phyloP scores from a whole-genome alignment of 495 filamentous ascomycete species.

The Penicillium longicatenatum region DNA sequence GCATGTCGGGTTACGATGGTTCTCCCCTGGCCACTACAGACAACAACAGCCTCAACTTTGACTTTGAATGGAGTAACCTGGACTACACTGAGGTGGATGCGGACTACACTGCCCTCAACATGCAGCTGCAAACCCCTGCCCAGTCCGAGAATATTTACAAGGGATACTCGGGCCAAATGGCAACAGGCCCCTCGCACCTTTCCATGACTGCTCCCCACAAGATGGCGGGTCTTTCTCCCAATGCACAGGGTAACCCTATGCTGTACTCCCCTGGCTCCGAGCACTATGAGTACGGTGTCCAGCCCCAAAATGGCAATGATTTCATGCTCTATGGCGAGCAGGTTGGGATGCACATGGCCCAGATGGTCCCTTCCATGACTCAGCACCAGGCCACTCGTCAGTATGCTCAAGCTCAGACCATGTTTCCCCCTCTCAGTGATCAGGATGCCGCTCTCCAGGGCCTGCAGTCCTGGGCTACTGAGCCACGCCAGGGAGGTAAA shows the following conservation, averaged over 20 bases:
- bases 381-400: slow-evolving; percentile 10
- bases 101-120: slow-evolving; percentile 38
- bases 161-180: slow-evolving; percentile 7
- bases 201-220: slow-evolving; percentile 2
- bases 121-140: slow-evolving; percentile 32
- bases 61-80: slow-evolving; percentile 41
- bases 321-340: slow-evolving; percentile 45
- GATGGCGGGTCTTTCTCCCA: slow-evolving; percentile 55
- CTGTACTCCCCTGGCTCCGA: slow-evolving; percentile 62
- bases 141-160: slow-evolving; percentile 23
- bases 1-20: slow-evolving; percentile 20
- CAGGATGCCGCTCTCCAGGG: slow-evolving; percentile 16
- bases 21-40: slow-evolving; percentile 32
- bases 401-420: slow-evolving; percentile 16
- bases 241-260: slow-evolving; percentile 63
- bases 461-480: slow-evolving; percentile 20
- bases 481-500: slow-evolving; percentile 11
- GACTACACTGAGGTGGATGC: slow-evolving; percentile 31
- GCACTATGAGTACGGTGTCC: slow-evolving; percentile 46
- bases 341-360: slow-evolving; percentile 6
- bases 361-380: background rate
- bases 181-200: slow-evolving; percentile 19
- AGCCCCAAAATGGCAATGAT: slow-evolving; percentile 39
- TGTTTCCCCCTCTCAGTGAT: slow-evolving; percentile 26
- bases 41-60: slow-evolving; percentile 36